Evolutionary conservation across 805 yeast genomes (phyloP), one percentile per base, ranked within the genome.

Genomic region (Kodamaea lidongshanica): DNA sequence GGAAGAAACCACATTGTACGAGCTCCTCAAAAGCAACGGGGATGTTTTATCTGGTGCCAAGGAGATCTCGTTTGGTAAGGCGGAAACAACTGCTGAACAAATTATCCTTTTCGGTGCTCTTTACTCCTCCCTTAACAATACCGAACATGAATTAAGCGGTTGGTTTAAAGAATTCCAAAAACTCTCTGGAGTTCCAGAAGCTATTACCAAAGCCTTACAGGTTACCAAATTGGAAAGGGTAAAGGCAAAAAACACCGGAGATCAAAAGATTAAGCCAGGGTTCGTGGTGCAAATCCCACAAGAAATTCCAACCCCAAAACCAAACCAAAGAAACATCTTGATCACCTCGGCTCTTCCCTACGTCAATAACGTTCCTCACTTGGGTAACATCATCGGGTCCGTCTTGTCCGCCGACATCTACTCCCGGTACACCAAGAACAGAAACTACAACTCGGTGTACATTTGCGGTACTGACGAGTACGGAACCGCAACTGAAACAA

Each of bases 401-500:
- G 96, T 89, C 21, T 70, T 92, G 41, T 75, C 87, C 36, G 98
- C 98, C 19, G 99, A 92, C 63, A 84, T 89, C 40, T 92, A 74
- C 59, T 72, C 96, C 33, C 77, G 97, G 52, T 92, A 84, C 58
- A 75, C 83, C 54, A 88, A 87, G 58, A 78, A 80, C 46, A 77
- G 96, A 67, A 83, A 86, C 57, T 79, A 80, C 63, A 92, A 88
- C 56, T 69, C 95, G 12, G 64, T 92, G 41, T 92, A 66, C 50
- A 62, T 92, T 34, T 87, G 98, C 61, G 99, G 99, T 63, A 92
- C 98, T 21, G 99, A 92, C 56, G 99, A 92, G 63, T 92, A 92
- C 55, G 99, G 99, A 55, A 92, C 99, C 35, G 99, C 99, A 27
- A 92, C 98, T 10, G 99, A 92, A 60, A 92, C 98, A 16, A 92